Base-by-base conservation (phyloP, 805 yeast species). In the Candida peoriensis region DNA sequence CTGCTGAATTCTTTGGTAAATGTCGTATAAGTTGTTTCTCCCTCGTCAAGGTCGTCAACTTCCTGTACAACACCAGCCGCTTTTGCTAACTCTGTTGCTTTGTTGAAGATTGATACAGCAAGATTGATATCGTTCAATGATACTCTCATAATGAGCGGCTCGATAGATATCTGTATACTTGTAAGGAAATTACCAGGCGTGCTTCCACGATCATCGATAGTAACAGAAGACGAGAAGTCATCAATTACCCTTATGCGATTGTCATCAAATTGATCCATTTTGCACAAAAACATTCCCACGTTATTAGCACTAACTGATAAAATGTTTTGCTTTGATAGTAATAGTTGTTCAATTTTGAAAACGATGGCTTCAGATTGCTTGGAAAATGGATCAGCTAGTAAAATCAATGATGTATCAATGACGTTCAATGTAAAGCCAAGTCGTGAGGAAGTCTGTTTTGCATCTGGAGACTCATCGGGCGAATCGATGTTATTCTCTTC, bases 61-160 rank as follows among this genome's bases (percentile, higher is more conserved):
- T 41, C 45, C 9, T 46, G 55, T 13, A 52, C 43, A 8, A 43
- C 34, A 5, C 46, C 48, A 9, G 32, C 33, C 25, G 38, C 30
- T 28, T 54, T 52, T 28, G 57, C 74, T 7, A 50, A 32, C 29
- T 68, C 74, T 6, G 81, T 72, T 0, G 95, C 96, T 44, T 68
- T 76, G 46, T 82, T 76, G 44, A 87, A 70, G 20, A 93, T 85
- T 10, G 69, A 64, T 47, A 82, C 56, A 0, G 95, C 97, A 29
- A 94, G 65, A 31, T 84, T 64, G 28, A 93, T 84, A 63, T 93
- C 99, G 39, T 95, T 69, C 37, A 90, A 59, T 0, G 97, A 88
- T 13, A 93, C 72, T 42, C 97, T 70, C 58, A 90, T 57, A 13
- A 90, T 60, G 24, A 93, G 55, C 0, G 94, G 93, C 38, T 90